Conservation (phyloP, 768 basidiomycete species). For the Rhodocollybia butyracea region DNA sequence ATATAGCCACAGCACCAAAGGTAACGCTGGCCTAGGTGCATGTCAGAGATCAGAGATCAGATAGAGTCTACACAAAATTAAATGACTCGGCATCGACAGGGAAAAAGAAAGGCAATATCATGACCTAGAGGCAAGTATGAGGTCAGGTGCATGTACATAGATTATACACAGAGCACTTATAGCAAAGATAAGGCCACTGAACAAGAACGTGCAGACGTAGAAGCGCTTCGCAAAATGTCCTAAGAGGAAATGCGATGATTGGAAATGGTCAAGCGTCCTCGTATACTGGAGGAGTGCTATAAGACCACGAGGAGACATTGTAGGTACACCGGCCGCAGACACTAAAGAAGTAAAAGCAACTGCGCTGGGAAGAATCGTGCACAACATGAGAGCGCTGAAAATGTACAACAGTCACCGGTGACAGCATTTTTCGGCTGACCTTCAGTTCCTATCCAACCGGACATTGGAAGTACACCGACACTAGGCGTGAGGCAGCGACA, state of each 20-base stretch:
- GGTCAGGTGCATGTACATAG: too few species aligned
- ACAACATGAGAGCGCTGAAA: constrained; percentile 73
- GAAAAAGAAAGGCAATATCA: constrained; percentile 86
- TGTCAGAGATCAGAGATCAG: neutral
- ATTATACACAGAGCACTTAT: too few species aligned
- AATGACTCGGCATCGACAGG: constrained; percentile 74
- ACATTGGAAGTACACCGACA: constrained; percentile 86
- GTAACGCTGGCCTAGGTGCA: constrained; percentile 64
- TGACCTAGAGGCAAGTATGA: constrained; percentile 44
- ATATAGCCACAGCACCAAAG: constrained; percentile 73
- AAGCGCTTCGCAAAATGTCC: constrained; percentile 66
- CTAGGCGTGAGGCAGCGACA: constrained; percentile 83
- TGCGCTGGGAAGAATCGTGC: constrained; percentile 84
- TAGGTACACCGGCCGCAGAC: constrained; percentile 83
- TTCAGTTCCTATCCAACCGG: constrained; percentile 70
- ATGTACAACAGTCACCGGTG: constrained; percentile 82
- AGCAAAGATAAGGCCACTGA: constrained; percentile 72
- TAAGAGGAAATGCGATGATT: constrained; percentile 67
- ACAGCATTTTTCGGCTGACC: constrained; percentile 85
- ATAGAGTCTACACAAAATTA: constrained; percentile 55
- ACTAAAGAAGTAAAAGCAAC: constrained; percentile 92
- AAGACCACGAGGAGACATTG: constrained; percentile 83
- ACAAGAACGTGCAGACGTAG: constrained; percentile 63
- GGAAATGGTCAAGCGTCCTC: constrained; percentile 77
- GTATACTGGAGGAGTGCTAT: constrained; percentile 73